Percentiles rank a stretch among this genome's conserved stretches.
phyloP scores from a whole-genome alignment of 495 filamentous ascomycete genomes.

The Tuber microsphaerosporum region DNA sequence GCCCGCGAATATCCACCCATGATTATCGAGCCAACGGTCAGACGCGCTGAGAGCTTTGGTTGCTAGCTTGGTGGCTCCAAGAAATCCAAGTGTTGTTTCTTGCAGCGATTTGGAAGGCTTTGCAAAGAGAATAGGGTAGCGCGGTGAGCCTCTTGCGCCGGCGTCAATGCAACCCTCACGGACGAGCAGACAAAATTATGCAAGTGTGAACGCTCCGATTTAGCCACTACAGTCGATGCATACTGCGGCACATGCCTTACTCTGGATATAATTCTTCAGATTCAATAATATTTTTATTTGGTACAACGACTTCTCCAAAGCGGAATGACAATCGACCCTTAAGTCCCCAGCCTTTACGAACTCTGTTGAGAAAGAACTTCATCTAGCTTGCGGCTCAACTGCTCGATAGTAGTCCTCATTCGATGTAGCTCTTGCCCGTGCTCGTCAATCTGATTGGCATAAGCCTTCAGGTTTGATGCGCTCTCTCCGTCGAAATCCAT shows the following conservation, averaged over 20 bases:
- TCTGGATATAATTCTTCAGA: conserved; percentile 24
- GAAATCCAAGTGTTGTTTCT: not conserved
- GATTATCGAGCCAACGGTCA: conserved; percentile 17
- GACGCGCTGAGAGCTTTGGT: conserved; percentile 21
- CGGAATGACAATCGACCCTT: conserved; percentile 3
- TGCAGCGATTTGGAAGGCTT: conserved; percentile 8
- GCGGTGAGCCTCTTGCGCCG: conserved; percentile 30
- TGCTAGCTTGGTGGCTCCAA: not conserved
- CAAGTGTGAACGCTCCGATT: conserved; percentile 34
- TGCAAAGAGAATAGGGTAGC: conserved; percentile 14
- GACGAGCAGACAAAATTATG: conserved; percentile 19
- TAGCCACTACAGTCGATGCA: conserved; percentile 26
- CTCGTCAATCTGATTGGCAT: conserved; percentile 26
- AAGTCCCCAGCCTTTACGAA: conserved; percentile 10
- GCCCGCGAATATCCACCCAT: not conserved
- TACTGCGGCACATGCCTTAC: conserved; percentile 11
- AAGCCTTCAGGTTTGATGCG: conserved; percentile 21
- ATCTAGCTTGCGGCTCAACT: conserved; percentile 43
- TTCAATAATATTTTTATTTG: conserved; percentile 27
- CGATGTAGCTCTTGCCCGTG: conserved; percentile 29
- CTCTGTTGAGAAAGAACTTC: conserved; percentile 34
- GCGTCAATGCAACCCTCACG: conserved; percentile 34
- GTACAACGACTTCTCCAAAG: conserved; percentile 7
- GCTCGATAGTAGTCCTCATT: conserved; percentile 39
- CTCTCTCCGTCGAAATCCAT: conserved; percentile 34